These are phyloP conservation scores for Saitozyma sp. DNA, from an alignment of 768 basidiomycete genomes.

Conservation along the genomic window DNA sequence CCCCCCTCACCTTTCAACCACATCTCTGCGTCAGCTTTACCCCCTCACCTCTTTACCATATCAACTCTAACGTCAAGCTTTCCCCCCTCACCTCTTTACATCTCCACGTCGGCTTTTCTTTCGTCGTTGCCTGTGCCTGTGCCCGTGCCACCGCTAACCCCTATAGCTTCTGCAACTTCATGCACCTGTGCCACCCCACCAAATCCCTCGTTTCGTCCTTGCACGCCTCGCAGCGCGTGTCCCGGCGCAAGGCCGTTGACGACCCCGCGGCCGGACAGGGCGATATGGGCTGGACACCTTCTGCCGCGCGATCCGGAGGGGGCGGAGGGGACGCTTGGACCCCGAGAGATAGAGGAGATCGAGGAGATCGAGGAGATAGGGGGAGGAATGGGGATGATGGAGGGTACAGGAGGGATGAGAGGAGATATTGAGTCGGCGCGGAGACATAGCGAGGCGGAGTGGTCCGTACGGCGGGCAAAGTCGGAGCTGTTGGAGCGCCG, in stretches of 20 bases:
- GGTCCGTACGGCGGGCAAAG: too few species aligned
- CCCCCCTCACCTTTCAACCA: too few species aligned
- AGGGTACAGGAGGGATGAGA: too few species aligned
- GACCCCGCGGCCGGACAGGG: slow-evolving; percentile 17
- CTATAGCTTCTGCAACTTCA: slow-evolving; percentile 92
- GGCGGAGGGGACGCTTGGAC: slow-evolving; percentile 15
- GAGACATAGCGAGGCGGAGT: too few species aligned
- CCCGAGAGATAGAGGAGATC: slow-evolving; percentile 3
- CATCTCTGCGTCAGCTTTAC: not conserved
- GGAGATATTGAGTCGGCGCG: too few species aligned
- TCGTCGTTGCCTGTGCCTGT: too few species aligned
- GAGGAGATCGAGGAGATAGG: slow-evolving; percentile 7
- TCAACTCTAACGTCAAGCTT: not conserved
- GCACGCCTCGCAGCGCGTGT: slow-evolving; percentile 73
- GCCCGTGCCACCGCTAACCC: slow-evolving; percentile 2
- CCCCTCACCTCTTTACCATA: too few species aligned
- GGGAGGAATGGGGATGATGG: not conserved
- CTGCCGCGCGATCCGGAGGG: slow-evolving; percentile 21
- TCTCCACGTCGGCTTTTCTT: not conserved
- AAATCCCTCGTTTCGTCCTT: slow-evolving; percentile 77
- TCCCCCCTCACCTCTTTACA: too few species aligned
- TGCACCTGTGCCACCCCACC: slow-evolving; percentile 89
- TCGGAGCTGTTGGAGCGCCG: too few species aligned
- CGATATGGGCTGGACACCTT: slow-evolving; percentile 41
- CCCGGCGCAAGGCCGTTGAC: slow-evolving; percentile 28